Evolutionary conservation across 768 basidiomycete genomes (phyloP).

Genomic region (Phaffia australis): DNA sequence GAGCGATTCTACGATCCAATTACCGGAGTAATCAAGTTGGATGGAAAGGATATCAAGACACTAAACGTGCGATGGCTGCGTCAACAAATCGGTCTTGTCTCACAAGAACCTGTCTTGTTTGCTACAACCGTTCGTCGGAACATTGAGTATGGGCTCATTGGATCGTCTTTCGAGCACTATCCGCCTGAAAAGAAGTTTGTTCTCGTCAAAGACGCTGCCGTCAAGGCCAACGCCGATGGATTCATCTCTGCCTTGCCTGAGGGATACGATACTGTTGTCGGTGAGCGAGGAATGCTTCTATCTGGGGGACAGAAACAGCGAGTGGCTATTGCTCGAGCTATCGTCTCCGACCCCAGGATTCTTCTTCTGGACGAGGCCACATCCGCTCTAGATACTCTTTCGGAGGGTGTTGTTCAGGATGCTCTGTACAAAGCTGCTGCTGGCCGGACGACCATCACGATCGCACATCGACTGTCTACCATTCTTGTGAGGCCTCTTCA

Average conservation of each 20-base stretch:
- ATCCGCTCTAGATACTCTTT: constrained; percentile 77
- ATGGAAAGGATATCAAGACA: constrained; percentile 60
- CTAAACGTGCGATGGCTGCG: constrained; percentile 79
- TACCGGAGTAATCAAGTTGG: constrained; percentile 56
- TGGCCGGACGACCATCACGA: constrained; percentile 41
- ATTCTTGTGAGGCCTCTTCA: too few species aligned
- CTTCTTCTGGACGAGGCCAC: constrained; percentile 58
- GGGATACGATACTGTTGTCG: constrained; percentile 79
- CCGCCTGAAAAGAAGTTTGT: constrained; percentile 63
- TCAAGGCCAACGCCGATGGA: constrained; percentile 83
- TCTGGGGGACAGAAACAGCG: constrained; percentile 82
- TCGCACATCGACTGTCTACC: constrained; percentile 39
- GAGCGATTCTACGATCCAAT: constrained; percentile 83
- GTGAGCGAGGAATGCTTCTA: constrained; percentile 74
- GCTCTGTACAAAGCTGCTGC: constrained; percentile 70
- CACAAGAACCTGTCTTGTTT: constrained; percentile 78
- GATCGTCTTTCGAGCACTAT: constrained; percentile 55
- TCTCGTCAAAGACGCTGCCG: constrained; percentile 69
- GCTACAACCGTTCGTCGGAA: constrained; percentile 72
- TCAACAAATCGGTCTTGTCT: constrained; percentile 75
- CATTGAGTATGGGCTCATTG: constrained; percentile 73
- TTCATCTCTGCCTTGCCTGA: constrained; percentile 70
- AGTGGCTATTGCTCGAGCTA: constrained; percentile 77
- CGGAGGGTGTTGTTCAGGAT: constrained; percentile 83
- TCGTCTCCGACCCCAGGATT: constrained; percentile 76